Conservation (phyloP, 768 basidiomycete genomes). For the Sarcomyxa edulis region DNA sequence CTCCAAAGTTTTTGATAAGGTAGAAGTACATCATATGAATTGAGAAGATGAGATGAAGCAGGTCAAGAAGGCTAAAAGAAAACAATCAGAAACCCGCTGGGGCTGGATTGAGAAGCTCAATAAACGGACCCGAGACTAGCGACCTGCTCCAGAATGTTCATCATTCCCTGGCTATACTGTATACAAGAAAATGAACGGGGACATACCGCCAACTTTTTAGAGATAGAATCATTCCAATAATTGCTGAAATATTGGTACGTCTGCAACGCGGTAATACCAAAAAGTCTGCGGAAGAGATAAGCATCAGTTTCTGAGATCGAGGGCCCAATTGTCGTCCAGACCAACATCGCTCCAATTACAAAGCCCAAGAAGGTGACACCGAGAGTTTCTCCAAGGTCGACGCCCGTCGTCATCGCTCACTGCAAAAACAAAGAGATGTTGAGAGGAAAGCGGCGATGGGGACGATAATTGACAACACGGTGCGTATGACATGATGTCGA, state of each 20-base stretch:
- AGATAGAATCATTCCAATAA: conserved; percentile 1
- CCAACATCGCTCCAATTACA: conserved; percentile 3
- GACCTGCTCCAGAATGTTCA: neutral
- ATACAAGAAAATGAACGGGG: neutral
- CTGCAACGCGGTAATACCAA: conserved; percentile 4
- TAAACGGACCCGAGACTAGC: neutral
- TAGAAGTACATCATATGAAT: conserved; percentile 6
- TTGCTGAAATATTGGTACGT: conserved; percentile 6
- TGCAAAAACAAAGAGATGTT: too few relatives aligned
- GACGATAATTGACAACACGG: too few relatives aligned
- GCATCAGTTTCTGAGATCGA: too few relatives aligned
- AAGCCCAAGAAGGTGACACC: conserved; percentile 4
- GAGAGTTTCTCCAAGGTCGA: too few relatives aligned
- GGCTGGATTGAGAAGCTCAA: neutral
- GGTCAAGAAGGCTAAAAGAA: neutral
- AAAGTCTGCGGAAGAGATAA: conserved; percentile 1
- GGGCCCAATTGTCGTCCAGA: neutral
- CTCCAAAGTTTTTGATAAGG: conserved; percentile 3
- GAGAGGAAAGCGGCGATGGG: too few relatives aligned
- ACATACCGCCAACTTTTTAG: conserved; percentile 2
- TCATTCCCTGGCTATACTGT: too few relatives aligned
- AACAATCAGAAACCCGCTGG: neutral
- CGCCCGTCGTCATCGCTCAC: too few relatives aligned
- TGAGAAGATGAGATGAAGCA: conserved; percentile 1
- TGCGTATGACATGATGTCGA: too few relatives aligned